Evolutionary conservation across 306 rosid genomes (phyloP), one percentile per base, ranked within the genome.

Genomic region (Leucaena leucocephala): DNA sequence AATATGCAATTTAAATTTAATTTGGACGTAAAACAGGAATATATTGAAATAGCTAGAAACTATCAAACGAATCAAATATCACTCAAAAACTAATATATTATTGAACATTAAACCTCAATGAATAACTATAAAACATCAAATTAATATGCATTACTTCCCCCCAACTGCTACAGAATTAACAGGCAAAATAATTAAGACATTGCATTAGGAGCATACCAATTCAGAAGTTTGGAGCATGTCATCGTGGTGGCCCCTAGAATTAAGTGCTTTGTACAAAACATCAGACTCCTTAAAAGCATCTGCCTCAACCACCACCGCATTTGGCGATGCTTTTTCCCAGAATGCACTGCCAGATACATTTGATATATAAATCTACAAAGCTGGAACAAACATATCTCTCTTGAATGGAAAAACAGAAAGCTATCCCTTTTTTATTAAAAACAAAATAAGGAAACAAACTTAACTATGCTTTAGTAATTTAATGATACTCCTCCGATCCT

Each of bases 231-330:
- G 96, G 66, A 95, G 94, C 91, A 95, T 87, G 85, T 93, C 98
- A 45, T 79, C 79, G 72, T 89, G 99, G 78, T 87, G 89, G 19
- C 98, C 98, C 46, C 59, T 90, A 9, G 97, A 91, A 78, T 55
- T 86, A 39, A 95, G 87, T 52, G 96, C 91, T 82, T 61, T 84
- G 62, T 87, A 95, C 72, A 95, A 71, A 46, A 95, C 94, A 70
- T 95, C 97, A 1, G 52, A 86, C 84, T 95, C 99, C 81, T 93
- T 95, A 72, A 95, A 93, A 81, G 99, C 99, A 87, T 95, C 99
- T 67, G 98, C 98, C 70, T 95, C 97, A 12, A 95, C 98, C 2
- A 89, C 82, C 86, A 93, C 97, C 7, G 84, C 88, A 17, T 84
- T 90, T 76, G 80, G 27, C 39, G 70, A 86, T 17, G 93, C 96